A percentile compares a stretch with the other conserved stretches of the same genome.
Conservation (phyloP, 2,329 filamentous ascomycete species). For the Cercospora sp. region DNA sequence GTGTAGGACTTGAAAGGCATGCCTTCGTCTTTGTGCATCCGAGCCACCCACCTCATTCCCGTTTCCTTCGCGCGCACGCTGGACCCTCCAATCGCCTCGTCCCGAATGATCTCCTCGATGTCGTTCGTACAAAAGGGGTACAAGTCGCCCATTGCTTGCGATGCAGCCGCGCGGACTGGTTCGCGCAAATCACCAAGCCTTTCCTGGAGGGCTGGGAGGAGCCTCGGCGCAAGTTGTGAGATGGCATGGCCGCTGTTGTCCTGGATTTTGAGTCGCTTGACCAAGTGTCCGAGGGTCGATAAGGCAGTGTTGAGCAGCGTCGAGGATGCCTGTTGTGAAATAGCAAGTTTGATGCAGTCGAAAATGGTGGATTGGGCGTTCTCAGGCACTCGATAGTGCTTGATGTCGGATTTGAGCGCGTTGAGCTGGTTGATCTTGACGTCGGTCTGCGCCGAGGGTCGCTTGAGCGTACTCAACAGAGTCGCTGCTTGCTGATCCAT, state of each 20-base stretch:
- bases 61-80: conserved; percentile 82
- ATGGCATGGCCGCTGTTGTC: conserved; percentile 72
- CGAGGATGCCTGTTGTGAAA: conserved; percentile 71
- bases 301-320: conserved; percentile 77
- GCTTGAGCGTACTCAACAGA: conserved; percentile 56
- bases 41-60: conserved; percentile 80
- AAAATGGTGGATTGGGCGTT: conserved; percentile 70
- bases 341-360: conserved; percentile 74
- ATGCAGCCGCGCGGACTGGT: conserved; percentile 72
- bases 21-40: conserved; percentile 78
- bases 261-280: conserved; percentile 83
- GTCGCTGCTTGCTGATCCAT: conserved; percentile 61
- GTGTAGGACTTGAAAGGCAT: conserved; percentile 83
- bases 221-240: conserved; percentile 63
- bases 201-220: conserved; percentile 75
- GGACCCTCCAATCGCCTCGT: conserved; percentile 74
- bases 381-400: conserved; percentile 87
- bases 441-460: conserved; percentile 67
- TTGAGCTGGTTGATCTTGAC: conserved; percentile 70
- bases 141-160: conserved; percentile 74
- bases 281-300: conserved; percentile 80
- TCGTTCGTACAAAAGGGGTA: conserved; percentile 69
- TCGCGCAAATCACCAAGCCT: conserved; percentile 87
- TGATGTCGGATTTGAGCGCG: conserved; percentile 81
- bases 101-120: conserved; percentile 77